A percentile compares a stretch with the other conserved stretches of the same genome.
Evolutionary conservation across 2,329 filamentous ascomycete genomes (phyloP).

Genomic region (Tolypocladium guangdongense): DNA sequence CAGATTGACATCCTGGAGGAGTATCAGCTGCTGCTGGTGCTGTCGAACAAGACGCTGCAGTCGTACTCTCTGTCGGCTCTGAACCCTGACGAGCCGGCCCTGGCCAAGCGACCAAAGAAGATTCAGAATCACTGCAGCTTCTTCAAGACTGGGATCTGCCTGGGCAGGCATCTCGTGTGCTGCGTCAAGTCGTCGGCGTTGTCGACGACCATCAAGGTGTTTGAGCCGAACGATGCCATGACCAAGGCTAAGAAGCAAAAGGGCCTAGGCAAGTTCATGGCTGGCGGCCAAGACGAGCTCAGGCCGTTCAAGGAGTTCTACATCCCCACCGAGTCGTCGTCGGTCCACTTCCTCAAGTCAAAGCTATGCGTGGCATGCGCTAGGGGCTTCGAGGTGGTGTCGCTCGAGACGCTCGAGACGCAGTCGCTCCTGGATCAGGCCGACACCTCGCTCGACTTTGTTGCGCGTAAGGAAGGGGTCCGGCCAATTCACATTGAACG

Average conservation of each 20-base stretch:
- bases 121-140: constrained; percentile 97
- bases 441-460: constrained; percentile 95
- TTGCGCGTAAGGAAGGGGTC: constrained; percentile 84
- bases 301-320: constrained; percentile 99
- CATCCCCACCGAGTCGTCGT: constrained; percentile 95
- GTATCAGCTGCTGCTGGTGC: constrained; percentile 80
- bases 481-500: constrained; percentile 96
- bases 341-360: constrained; percentile 92
- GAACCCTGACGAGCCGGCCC: constrained; percentile 69
- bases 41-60: constrained; percentile 85
- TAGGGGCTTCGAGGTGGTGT: constrained; percentile 93
- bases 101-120: constrained; percentile 83
- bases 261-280: constrained; percentile 92
- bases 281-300: constrained; percentile 81
- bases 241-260: constrained; percentile 92
- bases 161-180: constrained; percentile 88
- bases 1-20: constrained; percentile 96
- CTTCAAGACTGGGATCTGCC: constrained; percentile 93
- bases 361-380: constrained; percentile 95
- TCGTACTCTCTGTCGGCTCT: constrained; percentile 83
- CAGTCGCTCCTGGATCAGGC: constrained; percentile 95
- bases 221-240: constrained; percentile 91
- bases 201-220: constrained; percentile 97
- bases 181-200: constrained; percentile 90
- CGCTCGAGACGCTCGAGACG: constrained; percentile 92